Percentiles rank a stretch among this genome's conserved stretches.
These are phyloP conservation scores for Sugiyamaella valdiviana DNA, from an alignment of 805 yeast species.

Conservation along the genomic window DNA sequence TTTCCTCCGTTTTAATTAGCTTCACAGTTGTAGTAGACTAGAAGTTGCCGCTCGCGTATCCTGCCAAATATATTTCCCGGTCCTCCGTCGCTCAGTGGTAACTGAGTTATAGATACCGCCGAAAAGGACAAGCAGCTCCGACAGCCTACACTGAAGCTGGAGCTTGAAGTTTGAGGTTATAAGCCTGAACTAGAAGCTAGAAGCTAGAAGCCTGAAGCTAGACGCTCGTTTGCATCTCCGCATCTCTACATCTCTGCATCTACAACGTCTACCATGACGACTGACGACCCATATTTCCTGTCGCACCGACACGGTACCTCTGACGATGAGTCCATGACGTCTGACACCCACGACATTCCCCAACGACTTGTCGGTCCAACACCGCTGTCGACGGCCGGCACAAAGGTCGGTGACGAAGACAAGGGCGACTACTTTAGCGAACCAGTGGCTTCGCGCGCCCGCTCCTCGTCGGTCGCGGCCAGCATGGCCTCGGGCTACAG, in stretches of 20 bases:
- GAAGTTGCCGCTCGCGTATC: not conserved
- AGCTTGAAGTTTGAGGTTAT: too few species aligned
- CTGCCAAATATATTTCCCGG: not conserved
- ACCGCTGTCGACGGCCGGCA: slow-evolving; percentile 2
- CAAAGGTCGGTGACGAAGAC: slow-evolving; percentile 4
- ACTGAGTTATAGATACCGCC: not conserved
- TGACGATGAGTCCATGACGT: slow-evolving; percentile 1
- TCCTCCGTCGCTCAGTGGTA: not conserved
- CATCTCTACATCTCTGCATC: too few species aligned
- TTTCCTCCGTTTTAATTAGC: not conserved
- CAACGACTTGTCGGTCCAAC: not conserved
- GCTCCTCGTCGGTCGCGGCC: slow-evolving; percentile 1
- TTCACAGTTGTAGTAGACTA: not conserved
- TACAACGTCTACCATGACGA: too few species aligned
- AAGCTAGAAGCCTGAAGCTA: too few species aligned
- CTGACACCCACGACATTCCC: not conserved
- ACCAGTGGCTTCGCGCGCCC: not conserved
- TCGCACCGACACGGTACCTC: slow-evolving; percentile 3
- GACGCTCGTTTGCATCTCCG: too few species aligned
- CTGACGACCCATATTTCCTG: slow-evolving; percentile 10
- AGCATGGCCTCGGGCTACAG: slow-evolving; percentile 19
- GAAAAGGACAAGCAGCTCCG: not conserved
- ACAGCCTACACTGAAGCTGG: not conserved
- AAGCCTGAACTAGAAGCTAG: too few species aligned
- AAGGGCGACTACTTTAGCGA: not conserved